These are phyloP conservation scores for Phellinidium pouzarii DNA, from an alignment of 1,284 basidiomycete genomes.

Conservation along the genomic window DNA sequence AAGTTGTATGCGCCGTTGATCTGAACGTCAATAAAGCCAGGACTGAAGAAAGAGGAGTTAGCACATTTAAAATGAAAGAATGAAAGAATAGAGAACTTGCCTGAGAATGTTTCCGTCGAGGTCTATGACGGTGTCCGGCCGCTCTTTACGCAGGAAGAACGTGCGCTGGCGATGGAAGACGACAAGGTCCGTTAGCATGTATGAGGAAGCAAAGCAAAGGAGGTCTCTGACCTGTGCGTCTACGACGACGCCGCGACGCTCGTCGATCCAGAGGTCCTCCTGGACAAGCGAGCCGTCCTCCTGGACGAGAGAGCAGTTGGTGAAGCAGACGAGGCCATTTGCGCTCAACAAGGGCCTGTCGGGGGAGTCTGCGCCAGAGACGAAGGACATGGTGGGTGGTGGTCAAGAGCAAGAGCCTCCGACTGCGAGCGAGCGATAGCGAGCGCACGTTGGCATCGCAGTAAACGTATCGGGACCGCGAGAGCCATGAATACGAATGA, in stretches of 20 bases:
- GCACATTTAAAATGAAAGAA: neutral
- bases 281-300: conserved; percentile 68
- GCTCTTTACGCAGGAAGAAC: conserved; percentile 55
- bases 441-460: too few relatives aligned
- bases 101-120: conserved; percentile 69
- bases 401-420: neutral
- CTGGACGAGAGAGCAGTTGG: conserved; percentile 70
- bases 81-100: conserved; percentile 28
- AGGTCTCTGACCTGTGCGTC: conserved; percentile 55
- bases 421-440: too few relatives aligned
- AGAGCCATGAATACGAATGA: too few relatives aligned
- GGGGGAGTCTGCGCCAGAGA: neutral
- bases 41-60: conserved; percentile 34
- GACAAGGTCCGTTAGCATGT: neutral
- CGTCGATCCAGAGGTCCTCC: conserved; percentile 74
- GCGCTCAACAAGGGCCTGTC: too few relatives aligned
- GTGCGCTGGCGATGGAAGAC: conserved; percentile 50
- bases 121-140: conserved; percentile 59
- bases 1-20: conserved; percentile 87
- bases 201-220: neutral
- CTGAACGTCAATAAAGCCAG: conserved; percentile 75
- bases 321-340: conserved; percentile 75
- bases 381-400: neutral
- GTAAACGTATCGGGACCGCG: too few relatives aligned
- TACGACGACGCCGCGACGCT: conserved; percentile 58